phyloP scores from a whole-genome alignment of 306 rosid genomes.

The Cucurbita ficifolia region DNA sequence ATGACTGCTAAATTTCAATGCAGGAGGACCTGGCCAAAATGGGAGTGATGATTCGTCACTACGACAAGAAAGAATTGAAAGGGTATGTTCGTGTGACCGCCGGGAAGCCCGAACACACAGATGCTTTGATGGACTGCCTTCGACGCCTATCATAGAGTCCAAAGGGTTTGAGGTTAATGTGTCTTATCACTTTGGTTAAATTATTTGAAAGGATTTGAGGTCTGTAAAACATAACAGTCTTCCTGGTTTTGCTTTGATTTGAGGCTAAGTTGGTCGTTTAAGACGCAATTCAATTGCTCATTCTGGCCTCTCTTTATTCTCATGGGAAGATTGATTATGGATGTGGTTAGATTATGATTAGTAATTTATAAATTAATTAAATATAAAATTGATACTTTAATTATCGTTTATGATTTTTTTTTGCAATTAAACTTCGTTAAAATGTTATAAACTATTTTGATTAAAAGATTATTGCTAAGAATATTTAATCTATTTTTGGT shows the following conservation, averaged over 20 bases:
- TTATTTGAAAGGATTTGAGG: not conserved
- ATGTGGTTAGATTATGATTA: too few relatives aligned
- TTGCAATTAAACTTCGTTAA: too few relatives aligned
- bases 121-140: constrained; percentile 53
- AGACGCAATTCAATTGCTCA: too few relatives aligned
- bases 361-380: too few relatives aligned
- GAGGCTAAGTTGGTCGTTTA: not conserved
- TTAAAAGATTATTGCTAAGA: too few relatives aligned
- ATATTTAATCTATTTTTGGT: too few relatives aligned
- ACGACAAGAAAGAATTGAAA: constrained; percentile 69
- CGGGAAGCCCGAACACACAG: constrained; percentile 92
- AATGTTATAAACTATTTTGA: too few relatives aligned
- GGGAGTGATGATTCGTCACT: constrained; percentile 99
- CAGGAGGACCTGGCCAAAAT: constrained; percentile 85
- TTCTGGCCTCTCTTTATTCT: too few relatives aligned
- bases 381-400: too few relatives aligned
- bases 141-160: constrained; percentile 14
- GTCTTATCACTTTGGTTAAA: not conserved
- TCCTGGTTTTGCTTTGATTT: not conserved
- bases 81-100: constrained; percentile 86
- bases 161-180: not conserved
- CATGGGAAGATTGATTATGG: too few relatives aligned
- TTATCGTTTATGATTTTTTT: too few relatives aligned
- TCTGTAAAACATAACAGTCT: not conserved
- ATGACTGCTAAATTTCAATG: not conserved